These are phyloP conservation scores for Furcasterigmium furcatum DNA, from an alignment of 2,329 filamentous ascomycete genomes.

Conservation along the genomic window DNA sequence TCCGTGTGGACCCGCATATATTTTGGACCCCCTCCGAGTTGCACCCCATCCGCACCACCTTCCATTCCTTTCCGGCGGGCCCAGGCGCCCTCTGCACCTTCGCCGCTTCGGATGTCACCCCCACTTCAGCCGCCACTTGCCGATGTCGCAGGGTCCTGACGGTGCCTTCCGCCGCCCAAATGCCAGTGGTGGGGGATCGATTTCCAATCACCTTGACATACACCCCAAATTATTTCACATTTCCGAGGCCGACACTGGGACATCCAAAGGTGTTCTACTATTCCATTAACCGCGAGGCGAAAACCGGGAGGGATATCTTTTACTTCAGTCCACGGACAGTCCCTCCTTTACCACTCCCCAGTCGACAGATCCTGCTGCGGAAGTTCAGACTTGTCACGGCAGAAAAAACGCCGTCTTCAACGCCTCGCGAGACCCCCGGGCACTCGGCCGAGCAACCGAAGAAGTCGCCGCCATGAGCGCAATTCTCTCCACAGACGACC, in stretches of 20 bases:
- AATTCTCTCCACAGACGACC: constrained; percentile 91
- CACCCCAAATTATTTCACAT: constrained; percentile 8
- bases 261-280: too few relatives aligned
- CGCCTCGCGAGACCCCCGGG: too few relatives aligned
- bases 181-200: constrained; percentile 12
- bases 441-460: too few relatives aligned
- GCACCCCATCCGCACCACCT: not conserved
- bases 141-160: not conserved
- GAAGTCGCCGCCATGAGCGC: constrained; percentile 72
- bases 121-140: not conserved
- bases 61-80: not conserved
- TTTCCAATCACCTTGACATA: constrained; percentile 12
- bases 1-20: not conserved
- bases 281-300: too few relatives aligned
- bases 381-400: too few relatives aligned
- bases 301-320: too few relatives aligned
- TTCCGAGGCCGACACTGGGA: too few relatives aligned
- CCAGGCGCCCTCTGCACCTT: too few relatives aligned
- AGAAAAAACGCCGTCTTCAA: not conserved
- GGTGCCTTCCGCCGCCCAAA: not conserved
- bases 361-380: too few relatives aligned
- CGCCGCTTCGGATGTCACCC: not conserved
- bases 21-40: not conserved
- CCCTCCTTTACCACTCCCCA: too few relatives aligned
- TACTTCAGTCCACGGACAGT: too few relatives aligned